Evolutionary conservation across 768 basidiomycete genomes (phyloP).

Genomic region (Suillus hirtellus): DNA sequence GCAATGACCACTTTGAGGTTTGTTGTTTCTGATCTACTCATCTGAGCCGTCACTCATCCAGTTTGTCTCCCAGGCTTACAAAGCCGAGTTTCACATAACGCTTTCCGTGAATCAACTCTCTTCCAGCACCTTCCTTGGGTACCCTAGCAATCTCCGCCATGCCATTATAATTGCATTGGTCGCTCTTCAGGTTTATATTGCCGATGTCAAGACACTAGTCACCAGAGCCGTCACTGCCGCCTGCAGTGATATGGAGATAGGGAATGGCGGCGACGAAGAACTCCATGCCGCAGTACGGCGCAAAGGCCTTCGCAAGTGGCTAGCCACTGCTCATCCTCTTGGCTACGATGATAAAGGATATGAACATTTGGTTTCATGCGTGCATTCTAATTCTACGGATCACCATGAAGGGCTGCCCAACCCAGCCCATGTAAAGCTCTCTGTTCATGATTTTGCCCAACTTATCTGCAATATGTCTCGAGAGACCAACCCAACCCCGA

Average conservation of each 20-base stretch:
- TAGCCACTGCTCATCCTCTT: not conserved
- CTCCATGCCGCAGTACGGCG: not conserved
- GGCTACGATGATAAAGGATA: not conserved
- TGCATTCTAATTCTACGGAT: not conserved
- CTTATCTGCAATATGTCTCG: not conserved
- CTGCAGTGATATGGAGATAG: not conserved
- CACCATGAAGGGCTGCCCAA: not conserved
- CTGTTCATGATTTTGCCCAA: not conserved
- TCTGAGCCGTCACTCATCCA: not conserved
- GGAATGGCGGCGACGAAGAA: not conserved
- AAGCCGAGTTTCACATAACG: too few relatives aligned
- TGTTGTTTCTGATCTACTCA: not conserved
- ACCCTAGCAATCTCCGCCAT: too few relatives aligned
- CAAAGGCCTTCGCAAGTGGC: not conserved
- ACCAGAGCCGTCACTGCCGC: not conserved
- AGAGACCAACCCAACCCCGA: not conserved
- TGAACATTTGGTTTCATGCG: not conserved
- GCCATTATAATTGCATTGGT: too few relatives aligned
- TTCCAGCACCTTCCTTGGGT: too few relatives aligned
- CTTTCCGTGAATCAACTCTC: too few relatives aligned
- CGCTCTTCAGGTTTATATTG: too few relatives aligned
- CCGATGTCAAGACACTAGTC: too few relatives aligned
- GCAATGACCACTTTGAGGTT: not conserved
- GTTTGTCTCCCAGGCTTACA: not conserved
- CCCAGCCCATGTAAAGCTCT: not conserved